Evolutionary conservation across 345 rosid genomes (phyloP).

Genomic region (Dimocarpus longan): DNA sequence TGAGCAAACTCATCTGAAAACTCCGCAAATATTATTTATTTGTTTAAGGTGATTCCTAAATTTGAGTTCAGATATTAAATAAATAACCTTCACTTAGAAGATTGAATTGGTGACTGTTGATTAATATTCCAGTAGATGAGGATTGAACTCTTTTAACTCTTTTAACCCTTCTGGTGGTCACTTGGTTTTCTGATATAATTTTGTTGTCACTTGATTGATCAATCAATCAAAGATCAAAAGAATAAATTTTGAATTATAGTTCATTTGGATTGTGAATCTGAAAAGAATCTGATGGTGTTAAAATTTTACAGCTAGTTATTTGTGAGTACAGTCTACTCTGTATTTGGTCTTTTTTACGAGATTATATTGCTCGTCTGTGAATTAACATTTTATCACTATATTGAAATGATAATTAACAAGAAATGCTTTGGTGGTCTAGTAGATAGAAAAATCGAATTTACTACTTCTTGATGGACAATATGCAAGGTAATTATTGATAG

Average conservation of each 20-base stretch:
- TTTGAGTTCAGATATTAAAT: too few species aligned
- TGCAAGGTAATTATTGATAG: not conserved
- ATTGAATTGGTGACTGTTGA: not conserved
- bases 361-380: too few species aligned
- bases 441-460: not conserved
- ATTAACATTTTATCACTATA: too few species aligned
- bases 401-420: too few species aligned
- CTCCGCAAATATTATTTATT: too few species aligned
- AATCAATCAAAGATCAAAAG: not conserved
- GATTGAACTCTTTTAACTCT: not conserved
- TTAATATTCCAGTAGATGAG: not conserved
- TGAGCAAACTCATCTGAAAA: too few species aligned
- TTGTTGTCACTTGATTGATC: not conserved
- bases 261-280: not conserved
- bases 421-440: not conserved
- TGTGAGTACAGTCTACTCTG: not conserved
- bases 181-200: too few species aligned
- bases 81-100: too few species aligned
- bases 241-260: not conserved
- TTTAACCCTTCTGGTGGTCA: too few species aligned
- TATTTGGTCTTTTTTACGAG: not conserved
- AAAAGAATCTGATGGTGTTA: not conserved
- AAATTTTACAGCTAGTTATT: not conserved
- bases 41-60: too few species aligned
- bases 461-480: too few species aligned